phyloP scores from a whole-genome alignment of 371 early-diverging fungal genomes.

The Mucor piriformis region DNA sequence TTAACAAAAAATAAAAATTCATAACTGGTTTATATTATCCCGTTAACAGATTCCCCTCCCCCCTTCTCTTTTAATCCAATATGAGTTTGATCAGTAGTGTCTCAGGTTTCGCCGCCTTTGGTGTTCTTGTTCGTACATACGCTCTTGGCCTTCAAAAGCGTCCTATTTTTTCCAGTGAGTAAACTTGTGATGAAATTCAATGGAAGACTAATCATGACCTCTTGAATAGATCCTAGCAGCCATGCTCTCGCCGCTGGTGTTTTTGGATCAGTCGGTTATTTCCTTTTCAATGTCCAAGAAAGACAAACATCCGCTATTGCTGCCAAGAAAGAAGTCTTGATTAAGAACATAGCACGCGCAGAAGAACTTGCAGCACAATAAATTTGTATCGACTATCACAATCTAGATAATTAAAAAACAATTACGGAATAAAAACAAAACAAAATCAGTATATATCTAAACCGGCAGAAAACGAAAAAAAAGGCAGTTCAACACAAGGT shows the following conservation, averaged over 20 bases:
- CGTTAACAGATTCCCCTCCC: conserved; percentile 5
- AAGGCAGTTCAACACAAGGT: background rate
- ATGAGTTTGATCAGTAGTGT: conserved; percentile 53
- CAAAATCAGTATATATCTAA: background rate
- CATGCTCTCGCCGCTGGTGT: conserved; percentile 45
- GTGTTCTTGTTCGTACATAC: conserved; percentile 56
- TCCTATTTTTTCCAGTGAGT: conserved; percentile 50
- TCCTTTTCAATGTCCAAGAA: conserved; percentile 38
- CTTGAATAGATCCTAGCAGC: conserved; percentile 37
- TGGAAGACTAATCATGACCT: background rate
- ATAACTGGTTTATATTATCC: background rate
- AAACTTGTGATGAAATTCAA: background rate
- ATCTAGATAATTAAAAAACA: conserved; percentile 1
- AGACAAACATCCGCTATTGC: conserved; percentile 48
- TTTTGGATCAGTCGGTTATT: conserved; percentile 54
- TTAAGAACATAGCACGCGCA: conserved; percentile 52
- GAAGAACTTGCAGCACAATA: conserved; percentile 45
- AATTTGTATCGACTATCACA: too few relatives aligned
- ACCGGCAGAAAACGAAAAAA: background rate
- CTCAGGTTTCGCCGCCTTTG: conserved; percentile 57
- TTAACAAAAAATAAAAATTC: background rate
- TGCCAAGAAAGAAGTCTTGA: conserved; percentile 49
- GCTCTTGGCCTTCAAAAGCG: conserved; percentile 57
- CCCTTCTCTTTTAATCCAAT: conserved; percentile 15
- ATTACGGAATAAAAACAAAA: conserved; percentile 17